phyloP scores from a whole-genome alignment of 129 eudicot genomes.

The Kitagawia praeruptora region DNA sequence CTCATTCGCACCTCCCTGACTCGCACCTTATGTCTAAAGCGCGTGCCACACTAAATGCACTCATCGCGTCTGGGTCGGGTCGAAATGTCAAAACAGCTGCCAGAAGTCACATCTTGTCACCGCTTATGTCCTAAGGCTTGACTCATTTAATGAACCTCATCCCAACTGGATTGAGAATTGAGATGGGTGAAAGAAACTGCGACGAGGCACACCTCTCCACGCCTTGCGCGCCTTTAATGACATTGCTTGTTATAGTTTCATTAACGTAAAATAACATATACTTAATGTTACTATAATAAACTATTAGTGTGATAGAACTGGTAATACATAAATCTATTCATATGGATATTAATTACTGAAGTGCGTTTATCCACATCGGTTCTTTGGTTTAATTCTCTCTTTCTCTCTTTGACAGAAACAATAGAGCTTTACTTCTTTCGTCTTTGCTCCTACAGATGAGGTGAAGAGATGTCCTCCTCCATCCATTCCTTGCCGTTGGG shows the following conservation, averaged over 20 bases:
- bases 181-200: neutral
- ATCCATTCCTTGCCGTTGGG: neutral
- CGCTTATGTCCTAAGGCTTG: no score
- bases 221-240: neutral
- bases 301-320: neutral
- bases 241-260: neutral
- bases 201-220: neutral
- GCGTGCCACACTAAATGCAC: no score
- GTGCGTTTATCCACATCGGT: neutral
- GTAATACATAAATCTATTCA: neutral
- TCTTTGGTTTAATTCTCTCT: neutral
- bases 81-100: no score
- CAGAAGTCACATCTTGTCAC: no score
- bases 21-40: no score
- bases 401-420: no score
- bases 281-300: neutral
- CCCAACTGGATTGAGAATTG: neutral
- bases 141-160: no score
- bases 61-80: no score
- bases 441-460: neutral
- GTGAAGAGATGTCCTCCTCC: no score
- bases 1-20: no score
- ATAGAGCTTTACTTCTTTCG: neutral
- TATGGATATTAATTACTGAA: neutral
- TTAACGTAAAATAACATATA: no score